Evolutionary conservation across 2,329 filamentous ascomycete genomes (phyloP).

Genomic region (Trichoderma arundinaceum): DNA sequence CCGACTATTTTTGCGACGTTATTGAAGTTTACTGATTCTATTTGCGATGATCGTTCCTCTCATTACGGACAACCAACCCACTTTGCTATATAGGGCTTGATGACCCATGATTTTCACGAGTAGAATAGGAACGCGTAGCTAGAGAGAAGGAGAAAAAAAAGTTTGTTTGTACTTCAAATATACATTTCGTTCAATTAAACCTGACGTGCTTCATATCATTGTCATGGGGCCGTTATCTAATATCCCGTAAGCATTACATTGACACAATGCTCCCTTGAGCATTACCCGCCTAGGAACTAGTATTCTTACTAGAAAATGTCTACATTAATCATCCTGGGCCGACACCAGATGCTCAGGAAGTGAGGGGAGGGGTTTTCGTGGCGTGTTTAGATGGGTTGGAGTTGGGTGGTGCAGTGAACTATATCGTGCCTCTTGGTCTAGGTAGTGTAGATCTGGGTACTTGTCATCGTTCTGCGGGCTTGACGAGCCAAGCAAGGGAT

Average conservation of each 20-base stretch:
- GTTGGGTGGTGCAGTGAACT: conserved; percentile 8
- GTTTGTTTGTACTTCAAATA: conserved; percentile 18
- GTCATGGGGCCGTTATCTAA: conserved; percentile 17
- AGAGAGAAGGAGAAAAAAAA: conserved; percentile 20
- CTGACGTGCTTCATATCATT: conserved; percentile 1
- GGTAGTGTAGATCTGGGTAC: conserved; percentile 25
- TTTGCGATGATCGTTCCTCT: conserved; percentile 27
- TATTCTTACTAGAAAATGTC: conserved; percentile 2
- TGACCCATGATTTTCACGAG: conserved; percentile 31
- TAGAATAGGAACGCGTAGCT: conserved; percentile 32
- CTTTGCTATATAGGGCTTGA: conserved; percentile 34
- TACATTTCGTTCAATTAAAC: conserved; percentile 1
- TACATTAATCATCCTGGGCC: conserved; percentile 1
- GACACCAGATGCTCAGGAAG: conserved; percentile 36
- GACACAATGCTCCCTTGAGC: conserved; percentile 4
- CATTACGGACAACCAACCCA: conserved; percentile 13
- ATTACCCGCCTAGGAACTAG: conserved; percentile 8
- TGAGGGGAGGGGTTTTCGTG: conserved; percentile 50
- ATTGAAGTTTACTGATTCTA: conserved; percentile 28
- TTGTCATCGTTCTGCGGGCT: conserved; percentile 33
- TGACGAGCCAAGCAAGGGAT: conserved; percentile 41
- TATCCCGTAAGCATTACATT: not conserved
- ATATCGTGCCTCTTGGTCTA: conserved; percentile 16
- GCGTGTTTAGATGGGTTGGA: conserved; percentile 33
- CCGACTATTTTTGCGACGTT: conserved; percentile 9